Base-by-base conservation (phyloP, 225 moss, liverwort and hornwort species). In the Lunularia cruciata region DNA sequence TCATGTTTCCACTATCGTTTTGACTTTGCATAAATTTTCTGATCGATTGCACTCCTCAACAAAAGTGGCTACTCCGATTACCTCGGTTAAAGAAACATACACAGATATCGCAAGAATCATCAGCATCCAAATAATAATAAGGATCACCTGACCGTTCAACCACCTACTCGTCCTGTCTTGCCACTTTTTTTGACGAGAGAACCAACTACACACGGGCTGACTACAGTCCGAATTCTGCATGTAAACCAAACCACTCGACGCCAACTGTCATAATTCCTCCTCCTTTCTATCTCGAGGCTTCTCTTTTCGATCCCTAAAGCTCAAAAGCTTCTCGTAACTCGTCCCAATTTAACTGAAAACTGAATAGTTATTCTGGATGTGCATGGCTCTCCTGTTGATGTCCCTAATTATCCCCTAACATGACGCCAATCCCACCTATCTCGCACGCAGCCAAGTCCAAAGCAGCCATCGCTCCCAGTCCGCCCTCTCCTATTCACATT, bases 201-300 rank as follows among this genome's bases (percentile, higher is more conserved):
- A 25, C 3, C 51, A 51, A 22, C 4, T 31, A 28, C 6, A 14
- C 52, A 2, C 8, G 56, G 14, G 31, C 56, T 26, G 56, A 57
- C 23, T 18, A 31, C 25, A 57, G 31, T 31, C 31, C 31, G 53
- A 53, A 26, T 8, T 14, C n/a, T 15, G 6, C 23, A 31, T 7
- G 19, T 30, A 18, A 32, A 32, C 56, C 56, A 57, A 57, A 2
- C 16, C 15, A 30, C 31, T 31, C 8, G 32, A 57, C 28, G 56
- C 31, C 31, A 57, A 57, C 30, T 33, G 30, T 32, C 15, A 28
- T 54, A 18, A 31, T 20, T 48, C 20, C n/a, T 20, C 19, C 8
- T 23, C 6, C n/a, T 51, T 57, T 18, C 56, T 57, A 57, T 31
- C 56, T n/a, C n/a, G n/a, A n/a, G n/a, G n/a, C 32, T 57, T 32